These are phyloP conservation scores for peach (Prunus persica) DNA, from an alignment of 306 rosid genomes.

Conservation along the genomic window Prunus_persica_NCBIv2 NC_034009.1:1089501-1090000, in stretches of 20 bases:
- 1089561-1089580: conserved; percentile 61
- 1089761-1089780: conserved; percentile 71
- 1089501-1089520: conserved; percentile 72
- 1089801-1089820: conserved; percentile 79
- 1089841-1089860: conserved; percentile 50
- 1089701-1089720: conserved; percentile 77
- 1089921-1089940: conserved; percentile 75
- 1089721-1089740: conserved; percentile 50
- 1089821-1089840: conserved; percentile 68
- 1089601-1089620: conserved; percentile 62
- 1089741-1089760: conserved; percentile 47
- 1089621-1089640: conserved; percentile 80
- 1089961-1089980: conserved; percentile 59
- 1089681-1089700: conserved; percentile 71
- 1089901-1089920: conserved; percentile 72
- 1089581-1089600: conserved; percentile 72
- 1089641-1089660: conserved; percentile 41
- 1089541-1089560: conserved; percentile 48
- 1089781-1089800: conserved; percentile 40
- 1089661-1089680: conserved; percentile 51
- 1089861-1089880: conserved; percentile 44
- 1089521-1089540: conserved; percentile 75
- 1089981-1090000: conserved; percentile 46
- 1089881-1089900: conserved; percentile 44
- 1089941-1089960: conserved; percentile 80